Conservation (phyloP, 176 grass and related monocot species). For the Oryza meridionalis region DNA sequence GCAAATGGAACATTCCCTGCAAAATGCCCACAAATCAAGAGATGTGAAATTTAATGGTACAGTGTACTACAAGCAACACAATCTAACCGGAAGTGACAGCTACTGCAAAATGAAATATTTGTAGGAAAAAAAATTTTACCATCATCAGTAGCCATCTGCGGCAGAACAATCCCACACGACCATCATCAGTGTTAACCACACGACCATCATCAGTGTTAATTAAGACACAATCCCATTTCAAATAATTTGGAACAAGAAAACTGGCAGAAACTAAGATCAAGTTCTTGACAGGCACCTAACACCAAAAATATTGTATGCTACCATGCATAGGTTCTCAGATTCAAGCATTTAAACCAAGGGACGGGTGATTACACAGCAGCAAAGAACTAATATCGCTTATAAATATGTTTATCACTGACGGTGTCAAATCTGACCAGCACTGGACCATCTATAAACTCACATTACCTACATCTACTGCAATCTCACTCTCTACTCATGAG, state of each 20-base stretch:
- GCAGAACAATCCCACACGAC: neutral
- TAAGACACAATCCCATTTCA: neutral
- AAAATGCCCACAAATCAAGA: neutral
- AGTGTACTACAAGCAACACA: neutral
- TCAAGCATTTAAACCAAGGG: constrained; percentile 13
- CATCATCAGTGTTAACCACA: neutral
- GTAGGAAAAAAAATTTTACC: neutral
- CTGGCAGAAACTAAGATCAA: neutral
- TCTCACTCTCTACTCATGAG: neutral
- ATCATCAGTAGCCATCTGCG: neutral
- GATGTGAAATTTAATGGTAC: neutral
- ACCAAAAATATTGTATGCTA: constrained; percentile 26
- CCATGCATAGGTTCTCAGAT: constrained; percentile 35
- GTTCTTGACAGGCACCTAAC: neutral
- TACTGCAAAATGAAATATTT: neutral
- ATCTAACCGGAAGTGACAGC: neutral
- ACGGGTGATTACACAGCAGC: neutral
- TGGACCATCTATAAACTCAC: constrained; percentile 57
- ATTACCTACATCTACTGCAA: neutral
- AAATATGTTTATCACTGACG: constrained; percentile 60
- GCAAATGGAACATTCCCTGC: neutral
- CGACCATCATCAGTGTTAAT: no score
- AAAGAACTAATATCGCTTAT: constrained; percentile 51
- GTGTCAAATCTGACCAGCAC: constrained; percentile 47
- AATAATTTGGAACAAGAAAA: neutral